Base-by-base conservation (phyloP, 495 filamentous ascomycete species). In the Lophiotrema nucula region DNA sequence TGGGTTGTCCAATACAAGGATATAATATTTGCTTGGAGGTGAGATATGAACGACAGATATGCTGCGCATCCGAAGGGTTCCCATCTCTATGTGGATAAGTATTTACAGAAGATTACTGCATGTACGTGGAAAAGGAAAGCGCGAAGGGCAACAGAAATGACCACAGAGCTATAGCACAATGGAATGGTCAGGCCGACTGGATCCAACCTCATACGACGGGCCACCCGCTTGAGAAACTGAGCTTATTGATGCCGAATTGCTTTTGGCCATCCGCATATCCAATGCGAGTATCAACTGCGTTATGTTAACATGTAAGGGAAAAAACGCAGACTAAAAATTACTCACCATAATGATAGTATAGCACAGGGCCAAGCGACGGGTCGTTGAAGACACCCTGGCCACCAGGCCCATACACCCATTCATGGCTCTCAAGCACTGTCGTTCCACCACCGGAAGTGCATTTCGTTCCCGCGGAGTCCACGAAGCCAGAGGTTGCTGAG, bases 191-290 rank as follows among this genome's bases (percentile, higher is more conserved):
- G n/a, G n/a, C n/a, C n/a, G n/a, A n/a, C n/a, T n/a, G n/a, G n/a
- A n/a, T n/a, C n/a, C n/a, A n/a, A n/a, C n/a, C n/a, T n/a, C n/a
- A n/a, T n/a, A 79, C 71, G 13, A 81, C 77, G 0, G 86, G 88
- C 88, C 88, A 91, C 6, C 85, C 84, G 23, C 71, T 79, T 0
- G 81, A 80, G 61, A 81, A 90, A 42, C 79, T 70, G 54, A 91
- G 78, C 8, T 65, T 67, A 50, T 89, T 90, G 79, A 81, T 85
- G 3, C 88, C 86, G 60, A 90, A 87, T 46, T 73, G 71, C 65
- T 86, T 84, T 60, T 88, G 74, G 1, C 74, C 75, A 68, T 89
- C 85, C 0, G 73, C 80, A 60, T 81, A 84, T 0, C 87, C 86
- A 58, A 89, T 74, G 2, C 60, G 79, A 0, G 81, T 88, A 63